Base-by-base conservation (phyloP, 805 yeast species). In the Pichia manshurica region DNA sequence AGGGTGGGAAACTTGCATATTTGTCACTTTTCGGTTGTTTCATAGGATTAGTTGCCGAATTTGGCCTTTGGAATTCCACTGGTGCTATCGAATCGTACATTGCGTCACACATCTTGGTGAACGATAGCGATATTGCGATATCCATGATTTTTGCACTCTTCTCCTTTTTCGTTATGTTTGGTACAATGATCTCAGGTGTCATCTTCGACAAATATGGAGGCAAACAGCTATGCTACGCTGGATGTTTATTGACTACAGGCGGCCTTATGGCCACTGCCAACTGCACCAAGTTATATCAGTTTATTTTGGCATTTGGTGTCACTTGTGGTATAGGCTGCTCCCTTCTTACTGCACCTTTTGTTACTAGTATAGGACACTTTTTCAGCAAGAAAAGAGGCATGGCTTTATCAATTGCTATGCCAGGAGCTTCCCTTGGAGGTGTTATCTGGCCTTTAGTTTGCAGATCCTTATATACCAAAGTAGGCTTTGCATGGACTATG, bases 101-200 rank as follows among this genome's bases (percentile, higher is more conserved):
- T 2, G 65, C 77, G 3, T 61, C 64, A 16, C 74, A 82, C 57
- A 81, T 79, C 51, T 67, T 84, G 48, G 57, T 59, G 6, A 53
- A 69, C 31, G 61, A 70, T 20, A 68, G 78, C 15, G 46, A 44
- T 10, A 69, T 81, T 19, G 61, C 77, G 2, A 69, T 82, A 4
- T 78, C 87, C 1, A 85, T 91, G 93, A 76, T 84, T 48, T 85
- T 84, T 57, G 79, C 88, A 1, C 62, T 83, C 29, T 78, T 49
- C 42, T 46, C 64, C 4, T 74, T 64, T 57, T 71, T 54, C 69
- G 74, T 51, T 49, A 81, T 48, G 60, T 66, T 73, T 8, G 57
- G 68, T 6, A 62, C 69, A 19, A 59, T 74, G 39, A 59, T 74
- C 37, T 67, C 72, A 5, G 79, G 81, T 2, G 66, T 69, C 2